Percentiles rank a stretch among this genome's conserved stretches.
phyloP scores from a whole-genome alignment of 495 filamentous ascomycete species.

The Rhizodiscina lignyota region DNA sequence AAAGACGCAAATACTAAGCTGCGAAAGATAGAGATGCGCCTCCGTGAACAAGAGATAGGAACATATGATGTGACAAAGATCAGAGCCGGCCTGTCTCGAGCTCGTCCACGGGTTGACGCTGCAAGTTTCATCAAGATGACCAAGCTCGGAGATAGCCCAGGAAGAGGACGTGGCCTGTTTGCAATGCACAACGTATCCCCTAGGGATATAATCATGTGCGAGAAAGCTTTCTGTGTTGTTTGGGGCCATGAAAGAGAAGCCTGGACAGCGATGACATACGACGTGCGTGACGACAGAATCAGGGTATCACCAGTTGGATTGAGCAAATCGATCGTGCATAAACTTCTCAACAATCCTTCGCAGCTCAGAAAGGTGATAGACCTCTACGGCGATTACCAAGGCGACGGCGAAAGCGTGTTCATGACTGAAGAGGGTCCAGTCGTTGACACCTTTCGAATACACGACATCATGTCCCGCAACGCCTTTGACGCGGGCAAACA shows the following conservation, averaged over 20 bases:
- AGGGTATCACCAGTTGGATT: constrained; percentile 8
- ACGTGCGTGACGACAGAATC: constrained; percentile 10
- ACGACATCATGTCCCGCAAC: constrained; percentile 22
- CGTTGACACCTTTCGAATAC: constrained; percentile 23
- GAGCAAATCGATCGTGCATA: constrained; percentile 6
- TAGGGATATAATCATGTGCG: no score
- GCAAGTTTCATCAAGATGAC: no score
- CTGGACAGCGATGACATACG: constrained; percentile 10
- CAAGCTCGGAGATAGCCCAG: no score
- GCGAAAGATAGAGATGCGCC: constrained; percentile 1
- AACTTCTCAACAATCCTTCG: constrained; percentile 12
- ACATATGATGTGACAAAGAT: no score
- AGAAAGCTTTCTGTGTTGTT: no score
- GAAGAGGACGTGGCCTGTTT: no score
- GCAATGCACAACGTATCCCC: no score
- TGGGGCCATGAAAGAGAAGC: constrained; percentile 6
- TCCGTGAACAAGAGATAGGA: no score
- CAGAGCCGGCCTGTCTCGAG: no score
- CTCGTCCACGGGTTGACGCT: no score
- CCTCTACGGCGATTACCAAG: constrained; percentile 8
- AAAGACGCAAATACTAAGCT: constrained; percentile 6
- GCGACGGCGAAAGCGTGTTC: constrained; percentile 4
- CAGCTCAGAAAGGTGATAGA: constrained; percentile 8
- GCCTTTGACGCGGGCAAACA: constrained; percentile 17
- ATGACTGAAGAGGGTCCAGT: constrained; percentile 11